A percentile compares a stretch with the other conserved stretches of the same genome.
Conservation (phyloP, 2,329 filamentous ascomycete genomes). For the Simplicillium sp. region DNA sequence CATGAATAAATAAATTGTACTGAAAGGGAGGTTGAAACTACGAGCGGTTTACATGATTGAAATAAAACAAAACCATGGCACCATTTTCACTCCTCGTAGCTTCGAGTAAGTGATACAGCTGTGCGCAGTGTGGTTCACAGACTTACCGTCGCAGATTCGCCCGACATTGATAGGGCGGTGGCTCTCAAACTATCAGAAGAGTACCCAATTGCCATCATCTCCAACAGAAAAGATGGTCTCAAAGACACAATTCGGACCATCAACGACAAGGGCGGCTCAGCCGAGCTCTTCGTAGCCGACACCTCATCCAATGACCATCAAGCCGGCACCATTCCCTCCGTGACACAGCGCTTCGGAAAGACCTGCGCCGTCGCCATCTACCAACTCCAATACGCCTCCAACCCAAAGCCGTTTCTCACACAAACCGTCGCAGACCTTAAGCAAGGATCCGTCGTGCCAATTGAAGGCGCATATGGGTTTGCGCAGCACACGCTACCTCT, state of each 20-base stretch:
- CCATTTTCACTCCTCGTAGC: neutral
- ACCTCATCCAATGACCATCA: neutral
- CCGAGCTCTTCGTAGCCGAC: conserved; percentile 2
- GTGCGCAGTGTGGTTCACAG: neutral
- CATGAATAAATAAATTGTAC: neutral
- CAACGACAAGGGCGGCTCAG: neutral
- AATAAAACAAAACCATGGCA: neutral
- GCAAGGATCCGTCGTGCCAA: neutral
- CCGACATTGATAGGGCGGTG: neutral
- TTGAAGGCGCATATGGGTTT: conserved; percentile 4
- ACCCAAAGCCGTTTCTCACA: neutral
- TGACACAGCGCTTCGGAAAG: neutral
- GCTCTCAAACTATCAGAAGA: neutral
- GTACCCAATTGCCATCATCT: conserved; percentile 3
- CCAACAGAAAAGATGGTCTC: neutral
- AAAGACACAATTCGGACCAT: neutral
- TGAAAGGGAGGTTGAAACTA: too few species aligned
- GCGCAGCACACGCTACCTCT: conserved; percentile 3
- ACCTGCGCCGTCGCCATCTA: conserved; percentile 4
- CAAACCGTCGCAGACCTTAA: conserved; percentile 1
- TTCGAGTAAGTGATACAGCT: neutral
- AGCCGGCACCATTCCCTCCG: neutral
- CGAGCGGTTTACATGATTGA: too few species aligned
- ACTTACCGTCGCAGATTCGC: neutral
- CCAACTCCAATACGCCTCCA: neutral